Conservation (phyloP, 768 basidiomycete species). For the Suillus subluteus region DNA sequence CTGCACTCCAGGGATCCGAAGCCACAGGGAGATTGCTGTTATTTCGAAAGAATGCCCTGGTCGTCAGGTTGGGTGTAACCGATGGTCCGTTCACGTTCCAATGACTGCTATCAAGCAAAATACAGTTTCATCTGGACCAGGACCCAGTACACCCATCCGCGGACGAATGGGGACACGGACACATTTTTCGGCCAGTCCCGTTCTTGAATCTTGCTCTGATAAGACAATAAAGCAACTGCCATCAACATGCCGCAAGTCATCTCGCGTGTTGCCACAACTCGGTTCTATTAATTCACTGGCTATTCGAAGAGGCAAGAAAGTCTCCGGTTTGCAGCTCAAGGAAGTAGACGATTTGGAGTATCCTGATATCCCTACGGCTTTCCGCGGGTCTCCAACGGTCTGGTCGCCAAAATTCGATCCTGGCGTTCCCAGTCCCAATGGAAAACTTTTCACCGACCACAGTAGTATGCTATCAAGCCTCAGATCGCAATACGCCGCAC, state of each 20-base stretch:
- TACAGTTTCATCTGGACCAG: conserved; percentile 5
- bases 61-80: neutral
- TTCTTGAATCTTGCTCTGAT: conserved; percentile 2
- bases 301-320: conserved; percentile 41
- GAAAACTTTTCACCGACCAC: conserved; percentile 32
- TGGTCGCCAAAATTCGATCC: conserved; percentile 35
- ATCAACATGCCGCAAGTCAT: conserved; percentile 6
- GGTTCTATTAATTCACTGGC: conserved; percentile 36
- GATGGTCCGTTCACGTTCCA: conserved; percentile 1
- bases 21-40: neutral
- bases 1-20: neutral
- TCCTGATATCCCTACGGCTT: conserved; percentile 47
- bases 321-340: conserved; percentile 32
- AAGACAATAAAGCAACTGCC: conserved; percentile 2
- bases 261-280: conserved; percentile 4
- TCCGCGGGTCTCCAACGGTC: conserved; percentile 39
- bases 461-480: conserved; percentile 41
- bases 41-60: neutral
- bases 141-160: neutral
- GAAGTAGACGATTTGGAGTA: conserved; percentile 32
- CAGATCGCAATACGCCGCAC: conserved; percentile 34
- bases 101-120: neutral
- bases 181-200: conserved; percentile 1
- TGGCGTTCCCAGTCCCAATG: conserved; percentile 2
- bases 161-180: conserved; percentile 1